Evolutionary conservation across 805 yeast species (phyloP), one percentile per base, ranked within the genome.

Genomic region (Groenewaldozyma tartarivorans): DNA sequence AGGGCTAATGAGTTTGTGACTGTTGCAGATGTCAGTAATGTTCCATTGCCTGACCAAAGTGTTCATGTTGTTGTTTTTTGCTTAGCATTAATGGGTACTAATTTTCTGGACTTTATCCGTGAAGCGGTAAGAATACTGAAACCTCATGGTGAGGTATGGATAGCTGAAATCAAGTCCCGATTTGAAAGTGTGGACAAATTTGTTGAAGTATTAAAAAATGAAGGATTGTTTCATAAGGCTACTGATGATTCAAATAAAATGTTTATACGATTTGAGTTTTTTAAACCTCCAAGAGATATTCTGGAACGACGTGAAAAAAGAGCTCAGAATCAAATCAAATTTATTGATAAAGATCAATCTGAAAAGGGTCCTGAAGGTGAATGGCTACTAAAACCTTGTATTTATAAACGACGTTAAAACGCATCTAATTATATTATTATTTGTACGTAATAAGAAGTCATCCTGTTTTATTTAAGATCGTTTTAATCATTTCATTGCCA

Each of bases 11-110:
- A 83, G 4, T 69, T 88, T 52, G 83, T 92, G 44, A 88, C 96
- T 0, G 97, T 90, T n/a, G 96, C 97, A 0, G 99, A 92, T 65
- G 84, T 92, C 49, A 81, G 77, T 56, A 72, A 85, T 53, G 96
- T 90, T 7, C 98, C 98, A 17, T 62, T 92, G 48, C 71, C 68
- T 1, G 86, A 87, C 56, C 71, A 71, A 40, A 80, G 92, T 1
- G 86, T 92, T 53, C 75, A 87, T 19, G 69, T 92, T 35, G 98
- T 85, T n/a, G 74, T 92, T 4, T 92, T 88, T 61, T 92, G 98
- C 61, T 69, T 92, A 38, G 92, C 97, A 0, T 67, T 92, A 44
- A 92, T 92, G 99, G 98, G 99, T 3, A 90, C 97, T 3, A 92
- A 92, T 57, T 87, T 90, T 57, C 65, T 88, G 46, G 97, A 92